phyloP scores from a whole-genome alignment of 2,329 filamentous ascomycete genomes.

The Diaporthe longicolla region DNA sequence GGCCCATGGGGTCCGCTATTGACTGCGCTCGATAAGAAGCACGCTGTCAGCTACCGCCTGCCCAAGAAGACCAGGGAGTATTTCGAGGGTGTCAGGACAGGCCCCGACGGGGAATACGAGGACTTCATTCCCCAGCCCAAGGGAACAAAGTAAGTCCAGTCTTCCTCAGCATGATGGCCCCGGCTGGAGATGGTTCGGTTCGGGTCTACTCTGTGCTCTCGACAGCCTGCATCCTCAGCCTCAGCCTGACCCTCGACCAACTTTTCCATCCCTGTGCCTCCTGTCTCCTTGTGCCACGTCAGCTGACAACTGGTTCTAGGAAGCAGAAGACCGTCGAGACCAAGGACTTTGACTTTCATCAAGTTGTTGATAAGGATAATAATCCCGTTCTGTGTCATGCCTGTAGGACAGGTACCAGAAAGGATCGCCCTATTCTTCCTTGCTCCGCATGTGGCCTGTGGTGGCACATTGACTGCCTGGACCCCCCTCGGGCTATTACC shows the following conservation, averaged over 20 bases:
- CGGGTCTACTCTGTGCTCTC: no score
- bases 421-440: constrained; percentile 81
- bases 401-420: constrained; percentile 77
- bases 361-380: constrained; percentile 78
- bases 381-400: constrained; percentile 82
- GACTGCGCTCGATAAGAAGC: constrained; percentile 75
- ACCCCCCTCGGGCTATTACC: constrained; percentile 85
- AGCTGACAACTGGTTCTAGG: constrained; percentile 56
- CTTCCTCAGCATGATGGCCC: background rate
- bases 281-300: constrained; percentile 27
- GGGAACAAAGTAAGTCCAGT: constrained; percentile 72
- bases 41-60: constrained; percentile 80
- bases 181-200: background rate
- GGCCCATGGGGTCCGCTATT: constrained; percentile 76
- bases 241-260: background rate
- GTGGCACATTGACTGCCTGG: constrained; percentile 95
- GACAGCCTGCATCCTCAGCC: background rate
- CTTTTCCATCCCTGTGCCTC: background rate
- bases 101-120: constrained; percentile 84
- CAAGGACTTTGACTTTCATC: constrained; percentile 76
- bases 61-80: constrained; percentile 79
- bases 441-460: constrained; percentile 86
- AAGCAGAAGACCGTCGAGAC: constrained; percentile 73
- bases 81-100: constrained; percentile 85
- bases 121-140: constrained; percentile 71